Conservation (phyloP, 768 basidiomycete species). For the Collybiopsis luxurians region DNA sequence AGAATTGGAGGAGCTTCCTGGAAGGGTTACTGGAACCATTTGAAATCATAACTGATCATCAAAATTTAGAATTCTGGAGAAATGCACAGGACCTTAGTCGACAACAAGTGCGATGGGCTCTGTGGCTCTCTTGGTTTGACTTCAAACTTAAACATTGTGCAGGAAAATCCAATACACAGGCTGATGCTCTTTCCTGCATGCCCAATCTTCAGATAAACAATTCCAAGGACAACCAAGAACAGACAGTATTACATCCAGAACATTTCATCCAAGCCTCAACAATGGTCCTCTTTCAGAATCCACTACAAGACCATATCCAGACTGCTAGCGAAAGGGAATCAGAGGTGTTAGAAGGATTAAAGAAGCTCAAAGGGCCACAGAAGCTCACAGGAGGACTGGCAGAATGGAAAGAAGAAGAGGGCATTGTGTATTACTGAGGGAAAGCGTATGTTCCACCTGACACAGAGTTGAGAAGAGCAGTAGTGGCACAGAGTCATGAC, state of each 20-base stretch:
- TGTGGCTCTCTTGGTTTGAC: constrained; percentile 16
- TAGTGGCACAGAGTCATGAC: constrained; percentile 22
- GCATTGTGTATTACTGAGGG: neutral
- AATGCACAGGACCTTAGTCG: constrained; percentile 24
- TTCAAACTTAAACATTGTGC: constrained; percentile 16
- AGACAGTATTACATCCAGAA: too few species aligned
- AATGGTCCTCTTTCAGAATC: too few species aligned
- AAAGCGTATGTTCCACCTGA: constrained; percentile 16
- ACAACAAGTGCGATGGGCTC: constrained; percentile 33
- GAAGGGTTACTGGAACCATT: neutral
- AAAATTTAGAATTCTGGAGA: constrained; percentile 28
- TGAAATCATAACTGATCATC: constrained; percentile 21
- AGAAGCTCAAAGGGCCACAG: neutral
- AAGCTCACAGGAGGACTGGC: neutral
- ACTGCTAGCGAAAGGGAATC: neutral
- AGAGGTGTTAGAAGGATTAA: neutral
- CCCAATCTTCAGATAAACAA: too few species aligned
- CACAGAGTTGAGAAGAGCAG: constrained; percentile 6
- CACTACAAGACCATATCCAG: too few species aligned
- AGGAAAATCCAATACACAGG: constrained; percentile 8
- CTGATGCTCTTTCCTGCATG: too few species aligned
- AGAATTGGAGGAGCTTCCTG: constrained; percentile 4
- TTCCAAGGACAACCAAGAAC: too few species aligned
- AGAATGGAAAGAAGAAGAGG: neutral
- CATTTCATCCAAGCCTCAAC: too few species aligned